Evolutionary conservation across 345 rosid species (phyloP).

Genomic region (Excoecaria cochinchinensis): DNA sequence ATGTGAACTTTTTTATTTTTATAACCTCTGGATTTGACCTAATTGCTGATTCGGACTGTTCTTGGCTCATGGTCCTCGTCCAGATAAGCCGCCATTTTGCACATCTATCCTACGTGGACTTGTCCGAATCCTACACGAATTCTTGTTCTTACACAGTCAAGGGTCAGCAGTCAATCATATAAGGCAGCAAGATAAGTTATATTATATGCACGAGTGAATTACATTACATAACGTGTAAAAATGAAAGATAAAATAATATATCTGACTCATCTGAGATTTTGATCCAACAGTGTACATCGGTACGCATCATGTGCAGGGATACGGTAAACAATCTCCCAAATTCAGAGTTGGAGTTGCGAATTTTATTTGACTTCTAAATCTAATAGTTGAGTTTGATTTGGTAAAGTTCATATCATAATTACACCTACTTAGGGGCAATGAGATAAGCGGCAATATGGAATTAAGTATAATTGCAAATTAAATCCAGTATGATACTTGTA

Average conservation of each 20-base stretch:
- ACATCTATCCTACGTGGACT: background rate
- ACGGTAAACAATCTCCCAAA: too few relatives aligned
- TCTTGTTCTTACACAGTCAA: background rate
- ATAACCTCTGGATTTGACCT: background rate
- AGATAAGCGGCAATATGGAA: background rate
- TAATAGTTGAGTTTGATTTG: background rate
- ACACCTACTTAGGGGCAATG: background rate
- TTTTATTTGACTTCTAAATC: constrained; percentile 2
- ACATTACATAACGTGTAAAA: background rate
- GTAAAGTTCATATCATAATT: background rate
- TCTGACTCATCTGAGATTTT: too few relatives aligned
- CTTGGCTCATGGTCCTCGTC: background rate
- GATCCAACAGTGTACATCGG: too few relatives aligned
- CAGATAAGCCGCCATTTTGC: background rate
- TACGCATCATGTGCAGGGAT: too few relatives aligned
- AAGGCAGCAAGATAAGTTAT: background rate
- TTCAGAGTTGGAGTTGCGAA: background rate
- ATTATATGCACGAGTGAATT: background rate
- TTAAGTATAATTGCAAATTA: background rate
- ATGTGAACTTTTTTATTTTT: background rate
- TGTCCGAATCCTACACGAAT: too few relatives aligned
- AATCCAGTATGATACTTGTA: too few relatives aligned
- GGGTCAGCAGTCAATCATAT: background rate
- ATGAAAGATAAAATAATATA: background rate
- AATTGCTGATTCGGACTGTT: background rate